Percentiles rank a stretch among this genome's conserved stretches.
These are phyloP conservation scores for Paspalum notatum DNA, from an alignment of 176 grass and related monocot genomes.

Conservation along the genomic window DNA sequence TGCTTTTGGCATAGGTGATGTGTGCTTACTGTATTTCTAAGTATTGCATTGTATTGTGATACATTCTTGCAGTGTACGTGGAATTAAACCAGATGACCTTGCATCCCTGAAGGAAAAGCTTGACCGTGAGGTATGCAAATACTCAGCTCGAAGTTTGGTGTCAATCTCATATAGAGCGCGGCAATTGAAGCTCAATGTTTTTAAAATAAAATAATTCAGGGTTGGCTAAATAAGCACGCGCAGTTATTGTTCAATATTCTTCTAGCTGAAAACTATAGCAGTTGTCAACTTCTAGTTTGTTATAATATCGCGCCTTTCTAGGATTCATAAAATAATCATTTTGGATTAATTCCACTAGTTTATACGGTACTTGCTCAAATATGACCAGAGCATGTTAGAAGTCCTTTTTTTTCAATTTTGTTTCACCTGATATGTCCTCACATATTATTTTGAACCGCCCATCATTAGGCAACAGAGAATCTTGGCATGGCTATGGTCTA, in stretches of 20 bases:
- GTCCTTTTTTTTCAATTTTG: slow-evolving; percentile 13
- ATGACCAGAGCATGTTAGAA: slow-evolving; percentile 1
- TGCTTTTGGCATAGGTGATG: slow-evolving; percentile 23
- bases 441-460: slow-evolving; percentile 25
- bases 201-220: slow-evolving; percentile 30
- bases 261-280: background rate
- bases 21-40: slow-evolving; percentile 32
- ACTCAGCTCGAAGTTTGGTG: slow-evolving; percentile 12
- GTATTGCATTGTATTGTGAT: slow-evolving; percentile 30
- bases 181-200: slow-evolving; percentile 8
- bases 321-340: slow-evolving; percentile 24
- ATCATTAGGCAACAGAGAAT: slow-evolving; percentile 85
- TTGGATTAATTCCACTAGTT: background rate
- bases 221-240: background rate
- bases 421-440: slow-evolving; percentile 14
- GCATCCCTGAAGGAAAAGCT: slow-evolving; percentile 78
- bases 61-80: slow-evolving; percentile 62
- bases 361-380: slow-evolving; percentile 20
- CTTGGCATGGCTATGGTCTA: slow-evolving; percentile 99
- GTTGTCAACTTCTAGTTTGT: slow-evolving; percentile 7
- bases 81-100: slow-evolving; percentile 89
- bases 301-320: background rate
- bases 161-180: background rate
- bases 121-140: slow-evolving; percentile 73
- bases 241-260: slow-evolving; percentile 7